Percentiles rank a stretch among this genome's conserved stretches.
Evolutionary conservation across 2,329 filamentous ascomycete genomes (phyloP).

Genomic region (Acrocalymma vagum): DNA sequence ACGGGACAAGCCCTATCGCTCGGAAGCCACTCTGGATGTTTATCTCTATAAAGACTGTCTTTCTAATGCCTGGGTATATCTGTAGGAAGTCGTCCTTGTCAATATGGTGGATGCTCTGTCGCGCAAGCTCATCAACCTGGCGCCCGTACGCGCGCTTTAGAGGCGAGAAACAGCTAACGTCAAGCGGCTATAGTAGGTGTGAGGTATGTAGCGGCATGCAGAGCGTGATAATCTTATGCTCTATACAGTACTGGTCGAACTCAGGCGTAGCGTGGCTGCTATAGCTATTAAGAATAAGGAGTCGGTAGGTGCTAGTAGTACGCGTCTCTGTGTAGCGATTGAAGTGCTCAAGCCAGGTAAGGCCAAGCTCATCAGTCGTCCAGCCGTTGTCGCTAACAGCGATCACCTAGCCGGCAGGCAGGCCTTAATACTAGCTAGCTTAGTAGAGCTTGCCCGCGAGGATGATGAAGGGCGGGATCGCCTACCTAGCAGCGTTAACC

Average conservation of each 20-base stretch:
- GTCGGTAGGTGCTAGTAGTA: constrained; percentile 35
- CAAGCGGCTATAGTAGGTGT: constrained; percentile 50
- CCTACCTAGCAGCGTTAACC: constrained; percentile 8
- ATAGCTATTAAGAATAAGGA: constrained; percentile 50
- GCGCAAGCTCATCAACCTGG: constrained; percentile 35
- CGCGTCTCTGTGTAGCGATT: constrained; percentile 33
- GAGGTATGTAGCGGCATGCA: constrained; percentile 33
- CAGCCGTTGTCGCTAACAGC: constrained; percentile 40
- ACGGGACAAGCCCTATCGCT: constrained; percentile 38
- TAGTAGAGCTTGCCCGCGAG: constrained; percentile 7
- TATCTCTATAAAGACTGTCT: constrained; percentile 26
- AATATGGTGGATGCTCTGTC: constrained; percentile 37
- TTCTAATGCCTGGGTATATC: constrained; percentile 29
- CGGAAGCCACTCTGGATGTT: constrained; percentile 36
- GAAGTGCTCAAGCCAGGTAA: constrained; percentile 47
- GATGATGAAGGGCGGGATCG: constrained; percentile 12
- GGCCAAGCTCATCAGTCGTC: constrained; percentile 42
- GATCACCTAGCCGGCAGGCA: constrained; percentile 36
- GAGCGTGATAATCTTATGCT: constrained; percentile 45
- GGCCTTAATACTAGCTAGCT: constrained; percentile 10
- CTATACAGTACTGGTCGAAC: constrained; percentile 46
- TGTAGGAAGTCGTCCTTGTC: constrained; percentile 14
- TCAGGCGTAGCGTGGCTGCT: constrained; percentile 46
- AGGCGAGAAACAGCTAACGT: constrained; percentile 48
- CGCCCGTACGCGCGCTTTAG: constrained; percentile 42